A percentile compares a stretch with the other conserved stretches of the same genome.
phyloP scores from a whole-genome alignment of 2,329 filamentous ascomycete genomes.

The Colletotrichum scovillei region DNA sequence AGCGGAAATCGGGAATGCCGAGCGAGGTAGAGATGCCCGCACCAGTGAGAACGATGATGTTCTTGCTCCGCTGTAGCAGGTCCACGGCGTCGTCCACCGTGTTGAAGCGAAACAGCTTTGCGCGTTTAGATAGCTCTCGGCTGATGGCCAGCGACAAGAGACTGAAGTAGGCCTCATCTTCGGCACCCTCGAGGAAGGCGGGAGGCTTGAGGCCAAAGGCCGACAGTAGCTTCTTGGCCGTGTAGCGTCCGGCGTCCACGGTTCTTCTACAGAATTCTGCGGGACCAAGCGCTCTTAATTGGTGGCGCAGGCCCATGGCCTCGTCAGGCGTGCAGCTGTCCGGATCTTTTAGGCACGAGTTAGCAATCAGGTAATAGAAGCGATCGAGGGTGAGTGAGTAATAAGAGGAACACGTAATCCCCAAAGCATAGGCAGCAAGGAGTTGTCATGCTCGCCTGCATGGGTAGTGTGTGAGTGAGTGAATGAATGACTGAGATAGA shows the following conservation, averaged over 20 bases:
- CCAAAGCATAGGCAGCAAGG: slow-evolving; percentile 11
- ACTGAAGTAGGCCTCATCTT: slow-evolving; percentile 80
- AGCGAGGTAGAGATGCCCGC: slow-evolving; percentile 97
- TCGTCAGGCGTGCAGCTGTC: slow-evolving; percentile 76
- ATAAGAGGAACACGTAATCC: slow-evolving; percentile 25
- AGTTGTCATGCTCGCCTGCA: slow-evolving; percentile 22
- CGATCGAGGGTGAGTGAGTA: not conserved
- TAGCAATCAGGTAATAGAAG: slow-evolving; percentile 22
- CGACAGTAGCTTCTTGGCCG: slow-evolving; percentile 85
- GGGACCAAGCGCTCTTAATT: slow-evolving; percentile 81
- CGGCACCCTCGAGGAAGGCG: slow-evolving; percentile 75
- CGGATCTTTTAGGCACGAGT: slow-evolving; percentile 45
- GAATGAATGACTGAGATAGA: slow-evolving; percentile 15
- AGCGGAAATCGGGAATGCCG: slow-evolving; percentile 96
- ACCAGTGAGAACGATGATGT: slow-evolving; percentile 94
- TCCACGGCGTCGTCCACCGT: slow-evolving; percentile 87
- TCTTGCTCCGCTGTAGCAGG: slow-evolving; percentile 78
- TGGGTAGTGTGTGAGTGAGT: not conserved
- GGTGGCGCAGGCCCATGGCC: slow-evolving; percentile 73
- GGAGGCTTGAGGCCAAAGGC: slow-evolving; percentile 86
- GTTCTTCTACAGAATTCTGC: slow-evolving; percentile 80
- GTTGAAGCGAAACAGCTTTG: slow-evolving; percentile 84
- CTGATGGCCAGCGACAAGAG: slow-evolving; percentile 82
- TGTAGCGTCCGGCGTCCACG: slow-evolving; percentile 75
- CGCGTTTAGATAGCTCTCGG: slow-evolving; percentile 83